phyloP scores from a whole-genome alignment of 169 alveolate species.

The Cyclospora cayetanensis region DNA sequence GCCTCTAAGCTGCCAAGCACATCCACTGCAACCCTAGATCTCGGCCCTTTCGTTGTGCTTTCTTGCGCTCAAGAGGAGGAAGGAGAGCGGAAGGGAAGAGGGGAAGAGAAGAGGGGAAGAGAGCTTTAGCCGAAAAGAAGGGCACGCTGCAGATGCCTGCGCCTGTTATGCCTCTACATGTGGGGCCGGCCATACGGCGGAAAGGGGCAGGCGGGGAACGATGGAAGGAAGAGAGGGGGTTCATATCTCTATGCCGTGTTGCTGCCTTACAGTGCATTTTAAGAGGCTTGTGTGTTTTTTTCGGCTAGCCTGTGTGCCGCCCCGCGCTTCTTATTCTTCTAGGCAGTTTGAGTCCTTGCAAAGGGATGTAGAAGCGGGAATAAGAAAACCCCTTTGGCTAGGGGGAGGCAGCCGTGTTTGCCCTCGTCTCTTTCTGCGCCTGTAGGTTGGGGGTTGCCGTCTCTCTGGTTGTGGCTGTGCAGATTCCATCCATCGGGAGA shows the following conservation, averaged over 20 bases:
- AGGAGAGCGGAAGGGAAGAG: no score
- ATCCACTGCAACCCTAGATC: neutral
- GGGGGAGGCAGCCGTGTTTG: no score
- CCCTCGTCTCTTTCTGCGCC: no score
- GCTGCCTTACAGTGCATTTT: neutral
- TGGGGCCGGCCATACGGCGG: neutral
- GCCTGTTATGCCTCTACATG: neutral
- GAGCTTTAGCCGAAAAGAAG: no score
- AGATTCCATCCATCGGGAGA: slow-evolving; percentile 56
- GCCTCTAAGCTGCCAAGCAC: no score
- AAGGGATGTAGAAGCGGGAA: no score
- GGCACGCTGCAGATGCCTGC: neutral
- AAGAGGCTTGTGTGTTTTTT: neutral
- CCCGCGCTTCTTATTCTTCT: neutral
- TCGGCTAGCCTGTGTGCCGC: neutral
- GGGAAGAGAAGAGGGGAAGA: no score
- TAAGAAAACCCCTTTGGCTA: no score
- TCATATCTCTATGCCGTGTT: no score
- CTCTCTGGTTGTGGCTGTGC: neutral
- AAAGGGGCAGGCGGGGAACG: neutral
- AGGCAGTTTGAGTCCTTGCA: neutral
- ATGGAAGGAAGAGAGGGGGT: neutral
- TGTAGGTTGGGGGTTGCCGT: neutral
- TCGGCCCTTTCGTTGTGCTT: slow-evolving; percentile 46
- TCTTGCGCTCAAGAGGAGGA: neutral